Base-by-base conservation (phyloP, 2,329 filamentous ascomycete genomes). In the Scorias spongiosa region DNA sequence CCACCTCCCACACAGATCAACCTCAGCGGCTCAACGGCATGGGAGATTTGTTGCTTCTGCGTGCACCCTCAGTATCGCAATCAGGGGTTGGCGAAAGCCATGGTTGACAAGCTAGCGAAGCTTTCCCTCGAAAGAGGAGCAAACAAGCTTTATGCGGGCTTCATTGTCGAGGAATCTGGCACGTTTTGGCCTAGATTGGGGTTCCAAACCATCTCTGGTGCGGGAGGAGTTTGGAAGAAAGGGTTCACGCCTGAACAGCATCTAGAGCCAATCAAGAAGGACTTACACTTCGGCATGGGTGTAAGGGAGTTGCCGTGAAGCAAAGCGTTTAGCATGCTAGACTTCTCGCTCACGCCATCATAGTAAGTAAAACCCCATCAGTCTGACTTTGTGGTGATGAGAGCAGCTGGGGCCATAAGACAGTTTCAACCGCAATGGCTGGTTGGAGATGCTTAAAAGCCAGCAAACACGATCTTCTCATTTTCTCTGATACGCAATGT, bases 351-450 rank as follows among this genome's bases (percentile, higher is more conserved):
- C 39, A 40, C 40, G 6, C 20, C 8, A 7, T 26, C 4, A 26
- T 26, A 26, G 20, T 26, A 26, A 26, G 20, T 26, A 7, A 26
- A 4, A 26, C 20, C 20, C 20, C 20, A 26, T 26, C 3, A 26
- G 7, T 26, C 20, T 7, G 20, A 7, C 20, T 4, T 26, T 17
- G 6, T 4, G 29, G 42, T 48, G 52, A 55, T 55, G 52, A 55
- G 39, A 51, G 46, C 43, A 49, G 51, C 53, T 58, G 56, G 56
- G 56, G 56, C 56, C 56, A 58, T 55, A 54, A 52, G 51, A 58
- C 32, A 43, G 49, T 49, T 44, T 50, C 56, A 48, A 53, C 53
- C 48, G 11, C 28, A 26, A n/a, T 34, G 14, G 37, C 50, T 49
- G 55, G 55, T 57, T 51, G 54, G 47, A 44, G 42, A 52, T 58